phyloP scores from a whole-genome alignment of 2,329 filamentous ascomycete species.

The Hypoxylon sp. region DNA sequence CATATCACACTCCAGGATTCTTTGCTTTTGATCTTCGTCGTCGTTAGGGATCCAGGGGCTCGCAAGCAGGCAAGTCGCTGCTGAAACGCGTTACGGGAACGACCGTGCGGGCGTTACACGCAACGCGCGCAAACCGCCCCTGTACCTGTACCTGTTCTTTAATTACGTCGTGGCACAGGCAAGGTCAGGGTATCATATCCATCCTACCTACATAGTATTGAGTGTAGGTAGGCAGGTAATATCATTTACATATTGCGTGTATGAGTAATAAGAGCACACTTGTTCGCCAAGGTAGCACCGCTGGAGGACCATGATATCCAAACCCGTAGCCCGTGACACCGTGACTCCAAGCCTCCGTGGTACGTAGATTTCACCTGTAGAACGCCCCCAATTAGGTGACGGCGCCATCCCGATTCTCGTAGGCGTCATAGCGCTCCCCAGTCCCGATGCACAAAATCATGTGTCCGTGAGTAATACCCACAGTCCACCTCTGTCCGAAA shows the following conservation, averaged over 20 bases:
- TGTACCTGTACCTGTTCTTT: background rate
- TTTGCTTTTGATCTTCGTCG: slow-evolving; percentile 2
- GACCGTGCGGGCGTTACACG: slow-evolving; percentile 21
- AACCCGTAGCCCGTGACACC: slow-evolving; percentile 3
- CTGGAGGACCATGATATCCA: slow-evolving; percentile 5
- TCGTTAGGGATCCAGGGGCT: background rate
- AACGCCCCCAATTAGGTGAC: background rate
- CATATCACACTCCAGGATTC: background rate
- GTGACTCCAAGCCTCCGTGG: background rate
- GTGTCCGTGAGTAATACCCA: background rate
- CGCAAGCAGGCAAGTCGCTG: background rate
- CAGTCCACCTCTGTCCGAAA: no score
- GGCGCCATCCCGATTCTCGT: slow-evolving; percentile 2
- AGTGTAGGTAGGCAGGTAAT: background rate
- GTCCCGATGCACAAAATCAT: background rate
- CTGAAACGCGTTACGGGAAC: slow-evolving; percentile 26
- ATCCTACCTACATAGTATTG: no score
- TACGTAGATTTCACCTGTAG: background rate
- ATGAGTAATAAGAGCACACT: slow-evolving; percentile 4
- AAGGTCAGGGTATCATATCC: slow-evolving; percentile 13
- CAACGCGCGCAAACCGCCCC: background rate
- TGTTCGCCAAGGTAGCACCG: slow-evolving; percentile 1
- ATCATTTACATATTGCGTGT: slow-evolving; percentile 1
- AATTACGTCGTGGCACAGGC: slow-evolving; percentile 13
- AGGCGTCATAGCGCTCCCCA: background rate